A percentile compares a stretch with the other conserved stretches of the same genome.
Evolutionary conservation across 1,284 basidiomycete genomes (phyloP).

Genomic region (Cutaneotrichosporon cavernicola): DNA sequence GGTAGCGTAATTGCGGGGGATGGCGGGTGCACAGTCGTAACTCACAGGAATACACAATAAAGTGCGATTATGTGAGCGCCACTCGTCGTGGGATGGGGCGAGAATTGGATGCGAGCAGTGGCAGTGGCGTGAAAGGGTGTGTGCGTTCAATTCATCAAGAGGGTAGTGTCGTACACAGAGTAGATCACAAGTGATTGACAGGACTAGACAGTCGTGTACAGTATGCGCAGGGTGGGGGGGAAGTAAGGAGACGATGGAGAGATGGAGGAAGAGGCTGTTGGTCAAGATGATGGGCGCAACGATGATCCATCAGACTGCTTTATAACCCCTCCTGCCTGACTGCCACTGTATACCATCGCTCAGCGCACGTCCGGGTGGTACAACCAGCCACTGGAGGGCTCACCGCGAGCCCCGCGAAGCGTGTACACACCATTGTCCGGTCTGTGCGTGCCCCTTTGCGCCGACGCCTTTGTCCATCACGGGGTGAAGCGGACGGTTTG

Average conservation of each 20-base stretch:
- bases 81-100: conserved; percentile 3
- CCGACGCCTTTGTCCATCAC: neutral
- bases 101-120: neutral
- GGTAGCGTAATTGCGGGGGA: neutral
- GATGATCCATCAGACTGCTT: neutral
- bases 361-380: neutral
- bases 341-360: neutral
- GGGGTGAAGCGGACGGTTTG: neutral
- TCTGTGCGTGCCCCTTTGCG: neutral
- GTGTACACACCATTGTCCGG: conserved; percentile 3
- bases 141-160: neutral
- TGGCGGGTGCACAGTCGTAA: neutral
- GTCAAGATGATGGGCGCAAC: neutral
- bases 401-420: neutral
- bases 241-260: neutral
- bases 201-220: neutral
- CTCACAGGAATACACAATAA: neutral
- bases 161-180: neutral
- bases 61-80: conserved; percentile 3
- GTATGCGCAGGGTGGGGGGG: neutral
- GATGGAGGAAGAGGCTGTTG: neutral
- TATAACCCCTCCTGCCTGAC: neutral
- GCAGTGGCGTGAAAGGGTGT: neutral
- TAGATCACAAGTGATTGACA: neutral
- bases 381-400: neutral